Conservation (phyloP, 2,329 filamentous ascomycete genomes). For the Fusarium illudens region DNA sequence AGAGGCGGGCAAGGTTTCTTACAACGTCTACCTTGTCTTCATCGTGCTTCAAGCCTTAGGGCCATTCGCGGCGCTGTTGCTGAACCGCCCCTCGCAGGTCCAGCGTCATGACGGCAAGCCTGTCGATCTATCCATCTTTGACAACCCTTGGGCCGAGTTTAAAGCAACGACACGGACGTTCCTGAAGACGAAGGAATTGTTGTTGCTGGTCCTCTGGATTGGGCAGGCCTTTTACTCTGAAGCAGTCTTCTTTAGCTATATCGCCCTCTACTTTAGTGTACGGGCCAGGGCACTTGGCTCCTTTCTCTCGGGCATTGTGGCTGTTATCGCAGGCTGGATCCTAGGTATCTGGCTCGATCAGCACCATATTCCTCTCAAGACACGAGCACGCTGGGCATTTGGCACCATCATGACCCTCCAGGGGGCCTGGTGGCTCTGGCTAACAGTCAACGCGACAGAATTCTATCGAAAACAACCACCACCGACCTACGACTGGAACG, state of each 20-base stretch:
- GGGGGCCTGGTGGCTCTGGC: background rate
- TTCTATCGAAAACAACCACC: background rate
- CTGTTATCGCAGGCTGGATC: background rate
- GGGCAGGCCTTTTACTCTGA: background rate
- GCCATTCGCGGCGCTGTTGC: background rate
- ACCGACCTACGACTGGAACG: background rate
- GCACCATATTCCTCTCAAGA: slow-evolving; percentile 33
- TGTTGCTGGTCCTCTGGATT: background rate
- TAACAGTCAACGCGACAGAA: background rate
- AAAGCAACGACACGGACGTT: background rate
- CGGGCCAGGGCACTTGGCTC: background rate
- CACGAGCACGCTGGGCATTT: background rate
- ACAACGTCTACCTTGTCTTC: background rate
- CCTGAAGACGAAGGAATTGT: background rate
- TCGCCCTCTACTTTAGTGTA: background rate
- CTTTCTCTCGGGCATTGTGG: background rate
- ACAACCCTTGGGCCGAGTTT: background rate
- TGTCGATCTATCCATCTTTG: background rate
- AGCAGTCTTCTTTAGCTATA: background rate
- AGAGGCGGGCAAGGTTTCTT: background rate
- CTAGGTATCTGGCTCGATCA: slow-evolving; percentile 32
- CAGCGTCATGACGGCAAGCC: background rate
- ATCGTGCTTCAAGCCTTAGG: background rate
- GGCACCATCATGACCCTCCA: background rate
- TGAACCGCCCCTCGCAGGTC: background rate